Percentiles rank a stretch among this genome's conserved stretches.
Evolutionary conservation across 768 basidiomycete genomes (phyloP).

Genomic region (Leccinum obscurum): DNA sequence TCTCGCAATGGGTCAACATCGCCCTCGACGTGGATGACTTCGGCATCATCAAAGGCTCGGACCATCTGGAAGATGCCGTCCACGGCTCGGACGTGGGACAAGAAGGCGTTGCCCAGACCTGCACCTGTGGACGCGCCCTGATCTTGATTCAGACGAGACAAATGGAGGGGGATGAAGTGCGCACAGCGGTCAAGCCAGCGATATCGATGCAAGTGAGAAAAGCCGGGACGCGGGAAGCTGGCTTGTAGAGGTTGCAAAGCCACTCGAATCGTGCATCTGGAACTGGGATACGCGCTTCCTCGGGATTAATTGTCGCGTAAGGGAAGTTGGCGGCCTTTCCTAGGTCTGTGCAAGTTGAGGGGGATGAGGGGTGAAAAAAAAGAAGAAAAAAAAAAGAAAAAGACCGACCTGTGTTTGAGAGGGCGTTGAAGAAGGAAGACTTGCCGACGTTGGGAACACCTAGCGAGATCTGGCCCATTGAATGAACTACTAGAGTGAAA

Average conservation of each 20-base stretch:
- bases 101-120: conserved; percentile 95
- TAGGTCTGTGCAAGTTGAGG: conserved; percentile 52
- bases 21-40: conserved; percentile 98
- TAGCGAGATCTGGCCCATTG: conserved; percentile 29
- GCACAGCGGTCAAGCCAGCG: conserved; percentile 90
- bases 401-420: conserved; percentile 81
- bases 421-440: conserved; percentile 97
- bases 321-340: conserved; percentile 98
- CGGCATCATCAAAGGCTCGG: conserved; percentile 98
- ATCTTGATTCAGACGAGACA: conserved; percentile 19
- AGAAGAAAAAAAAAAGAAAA: background rate
- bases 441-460: conserved; percentile 97
- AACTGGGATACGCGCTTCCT: conserved; percentile 94
- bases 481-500: background rate
- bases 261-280: conserved; percentile 94
- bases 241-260: conserved; percentile 91
- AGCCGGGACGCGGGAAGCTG: conserved; percentile 83
- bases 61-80: conserved; percentile 99
- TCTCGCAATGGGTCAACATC: conserved; percentile 95
- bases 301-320: conserved; percentile 91
- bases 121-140: conserved; percentile 97
- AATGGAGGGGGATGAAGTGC: conserved; percentile 26
- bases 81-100: conserved; percentile 96
- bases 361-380: background rate
- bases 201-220: conserved; percentile 98